Evolutionary conservation across 305 asterid species (phyloP).

Genomic region (Salvia sclarea): DNA sequence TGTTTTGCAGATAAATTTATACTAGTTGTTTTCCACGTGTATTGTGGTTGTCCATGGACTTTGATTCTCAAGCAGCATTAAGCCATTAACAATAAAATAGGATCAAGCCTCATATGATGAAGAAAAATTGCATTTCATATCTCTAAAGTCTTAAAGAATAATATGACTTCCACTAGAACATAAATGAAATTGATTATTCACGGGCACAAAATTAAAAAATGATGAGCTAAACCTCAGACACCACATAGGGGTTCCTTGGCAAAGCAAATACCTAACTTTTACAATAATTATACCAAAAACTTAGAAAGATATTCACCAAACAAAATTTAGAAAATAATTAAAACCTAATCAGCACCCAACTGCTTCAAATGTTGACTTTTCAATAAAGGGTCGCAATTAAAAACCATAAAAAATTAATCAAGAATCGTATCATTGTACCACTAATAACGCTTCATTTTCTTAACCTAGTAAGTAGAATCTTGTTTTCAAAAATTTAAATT

Average conservation of each 20-base stretch:
- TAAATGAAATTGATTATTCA: slow-evolving; percentile 24
- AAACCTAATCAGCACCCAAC: slow-evolving; percentile 46
- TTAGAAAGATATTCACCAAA: slow-evolving; percentile 29
- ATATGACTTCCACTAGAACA: slow-evolving; percentile 10
- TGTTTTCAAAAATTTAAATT: background rate
- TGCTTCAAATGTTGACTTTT: slow-evolving; percentile 38
- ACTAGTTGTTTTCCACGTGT: slow-evolving; percentile 35
- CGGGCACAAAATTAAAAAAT: slow-evolving; percentile 28
- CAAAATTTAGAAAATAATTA: background rate
- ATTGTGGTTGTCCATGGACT: slow-evolving; percentile 28
- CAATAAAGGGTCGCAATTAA: background rate
- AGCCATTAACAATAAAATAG: slow-evolving; percentile 1
- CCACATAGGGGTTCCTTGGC: slow-evolving; percentile 22
- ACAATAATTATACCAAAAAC: slow-evolving; percentile 30
- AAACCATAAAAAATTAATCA: background rate
- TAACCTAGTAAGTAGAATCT: slow-evolving; percentile 18
- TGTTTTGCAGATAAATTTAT: background rate
- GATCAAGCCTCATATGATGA: slow-evolving; percentile 23
- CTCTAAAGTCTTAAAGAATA: slow-evolving; percentile 9
- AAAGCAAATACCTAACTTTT: slow-evolving; percentile 39
- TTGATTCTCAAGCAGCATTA: slow-evolving; percentile 31
- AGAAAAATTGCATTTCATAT: slow-evolving; percentile 25
- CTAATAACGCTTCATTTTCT: background rate
- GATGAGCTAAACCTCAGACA: slow-evolving; percentile 28
- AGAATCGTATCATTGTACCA: background rate